Base-by-base conservation (phyloP, 1,284 basidiomycete species). In the Pyrrhoderma noxium region DNA sequence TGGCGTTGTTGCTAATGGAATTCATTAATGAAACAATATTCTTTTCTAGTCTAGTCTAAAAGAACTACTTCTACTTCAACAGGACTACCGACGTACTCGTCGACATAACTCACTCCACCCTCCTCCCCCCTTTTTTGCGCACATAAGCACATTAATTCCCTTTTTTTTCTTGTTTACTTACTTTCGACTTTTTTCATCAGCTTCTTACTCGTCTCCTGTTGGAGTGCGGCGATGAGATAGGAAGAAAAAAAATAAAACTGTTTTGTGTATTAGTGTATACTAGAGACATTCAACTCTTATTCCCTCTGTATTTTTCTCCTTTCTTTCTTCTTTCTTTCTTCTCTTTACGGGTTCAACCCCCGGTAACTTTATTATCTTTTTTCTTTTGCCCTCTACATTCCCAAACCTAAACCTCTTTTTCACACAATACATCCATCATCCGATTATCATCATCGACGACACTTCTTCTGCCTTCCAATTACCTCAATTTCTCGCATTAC, bases 281-380 rank as follows among this genome's bases (percentile, higher is more conserved):
- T 50, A 47, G 18, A 49, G 37, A 35, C 55, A 55, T 37, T 40
- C 23, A 52, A 51, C 37, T 38, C 23, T 52, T 52, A 31, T 50
- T 52, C 45, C 31, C 45, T 51, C 35, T 37, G 47, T 38, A 39
- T 43, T 54, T 47, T 45, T 47, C 51, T 45, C 36, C 37, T 47
- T 59, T 51, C 55, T 57, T 59, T 57, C 56, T n/a, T n/a, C 53
- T 61, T 57, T 52, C 61, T 22, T 22, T 7, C 38, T 40, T 40
- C 23, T 14, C 48, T 59, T 65, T 68, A 36, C 72, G 82, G 83
- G 82, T 85, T 85, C 82, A 85, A 85, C 83, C 80, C 82, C 82
- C 81, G 77, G 69, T 70, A 65, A 60, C 58, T 57, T 58, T 56
- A 60, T 66, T 60, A 27, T 34, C 38, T 57, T 38, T n/a, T n/a